Percentiles rank a stretch among this genome's conserved stretches.
Conservation (phyloP, 441 rosid species). For the Adansonia rubrostipa region DNA sequence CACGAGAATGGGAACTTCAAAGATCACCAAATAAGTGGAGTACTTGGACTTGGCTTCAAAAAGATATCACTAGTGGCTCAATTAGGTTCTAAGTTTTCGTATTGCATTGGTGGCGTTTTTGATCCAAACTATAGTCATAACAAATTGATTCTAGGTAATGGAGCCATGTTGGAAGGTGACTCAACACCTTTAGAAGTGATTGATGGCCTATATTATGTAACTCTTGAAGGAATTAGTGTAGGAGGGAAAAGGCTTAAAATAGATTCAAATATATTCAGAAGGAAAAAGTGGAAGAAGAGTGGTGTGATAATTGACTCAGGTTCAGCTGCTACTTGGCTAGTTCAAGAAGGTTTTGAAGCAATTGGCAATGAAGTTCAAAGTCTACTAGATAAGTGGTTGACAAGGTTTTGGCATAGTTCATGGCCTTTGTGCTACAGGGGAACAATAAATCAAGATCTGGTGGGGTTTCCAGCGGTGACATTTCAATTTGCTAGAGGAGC, state of each 20-base stretch:
- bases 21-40: slow-evolving; percentile 41
- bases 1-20: slow-evolving; percentile 31
- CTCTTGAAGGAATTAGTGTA: slow-evolving; percentile 52
- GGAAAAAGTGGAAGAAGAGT: slow-evolving; percentile 34
- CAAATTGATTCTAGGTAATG: slow-evolving; percentile 45
- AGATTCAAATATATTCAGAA: slow-evolving; percentile 32
- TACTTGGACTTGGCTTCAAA: slow-evolving; percentile 50
- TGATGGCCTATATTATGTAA: slow-evolving; percentile 45
- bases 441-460: slow-evolving; percentile 34
- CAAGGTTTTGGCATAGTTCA: background rate
- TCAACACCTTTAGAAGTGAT: slow-evolving; percentile 47
- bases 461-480: slow-evolving; percentile 53
- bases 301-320: slow-evolving; percentile 22
- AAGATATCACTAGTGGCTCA: slow-evolving; percentile 37
- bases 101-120: slow-evolving; percentile 51
- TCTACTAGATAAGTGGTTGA: slow-evolving; percentile 22
- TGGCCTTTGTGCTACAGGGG: slow-evolving; percentile 40
- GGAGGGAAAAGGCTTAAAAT: slow-evolving; percentile 48
- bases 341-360: slow-evolving; percentile 23
- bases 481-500: slow-evolving; percentile 52
- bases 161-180: slow-evolving; percentile 47
- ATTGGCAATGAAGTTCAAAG: slow-evolving; percentile 34
- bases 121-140: slow-evolving; percentile 44
- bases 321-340: slow-evolving; percentile 38
- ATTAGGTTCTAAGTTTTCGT: slow-evolving; percentile 51